Evolutionary conservation across 805 yeast genomes (phyloP).

Genomic region (Yarrowia bubula): DNA sequence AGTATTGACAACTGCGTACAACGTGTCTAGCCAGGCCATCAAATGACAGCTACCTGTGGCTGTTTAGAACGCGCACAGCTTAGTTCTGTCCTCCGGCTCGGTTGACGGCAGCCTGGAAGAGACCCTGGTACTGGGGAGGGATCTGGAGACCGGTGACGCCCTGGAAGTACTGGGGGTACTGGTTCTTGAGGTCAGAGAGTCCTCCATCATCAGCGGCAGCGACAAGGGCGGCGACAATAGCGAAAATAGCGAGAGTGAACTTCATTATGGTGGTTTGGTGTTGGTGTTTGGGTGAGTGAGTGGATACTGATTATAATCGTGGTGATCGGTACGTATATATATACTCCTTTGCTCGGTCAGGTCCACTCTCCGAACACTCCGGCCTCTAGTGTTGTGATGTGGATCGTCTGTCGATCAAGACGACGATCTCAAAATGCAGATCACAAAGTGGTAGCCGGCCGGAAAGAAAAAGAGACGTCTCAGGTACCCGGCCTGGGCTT

Average conservation of each 20-base stretch:
- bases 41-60: too few species aligned
- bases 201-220: constrained; percentile 9
- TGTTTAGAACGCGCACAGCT: too few species aligned
- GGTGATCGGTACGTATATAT: not conserved
- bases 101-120: constrained; percentile 1
- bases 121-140: constrained; percentile 4
- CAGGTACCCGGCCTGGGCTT: constrained; percentile 15
- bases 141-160: constrained; percentile 2
- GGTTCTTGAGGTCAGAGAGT: constrained; percentile 5
- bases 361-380: not conserved
- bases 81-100: not conserved
- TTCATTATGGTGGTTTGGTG: not conserved
- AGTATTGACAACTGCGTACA: too few species aligned
- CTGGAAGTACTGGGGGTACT: constrained; percentile 15
- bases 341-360: not conserved
- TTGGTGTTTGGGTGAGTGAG: not conserved
- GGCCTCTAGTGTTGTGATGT: not conserved
- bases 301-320: not conserved
- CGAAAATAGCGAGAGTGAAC: constrained; percentile 19
- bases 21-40: too few species aligned
- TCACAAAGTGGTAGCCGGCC: not conserved
- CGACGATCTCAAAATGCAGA: not conserved
- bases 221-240: not conserved
- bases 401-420: not conserved
- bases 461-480: not conserved